Evolutionary conservation across 306 rosid genomes (phyloP).

Genomic region (Cajanus cajan): DNA sequence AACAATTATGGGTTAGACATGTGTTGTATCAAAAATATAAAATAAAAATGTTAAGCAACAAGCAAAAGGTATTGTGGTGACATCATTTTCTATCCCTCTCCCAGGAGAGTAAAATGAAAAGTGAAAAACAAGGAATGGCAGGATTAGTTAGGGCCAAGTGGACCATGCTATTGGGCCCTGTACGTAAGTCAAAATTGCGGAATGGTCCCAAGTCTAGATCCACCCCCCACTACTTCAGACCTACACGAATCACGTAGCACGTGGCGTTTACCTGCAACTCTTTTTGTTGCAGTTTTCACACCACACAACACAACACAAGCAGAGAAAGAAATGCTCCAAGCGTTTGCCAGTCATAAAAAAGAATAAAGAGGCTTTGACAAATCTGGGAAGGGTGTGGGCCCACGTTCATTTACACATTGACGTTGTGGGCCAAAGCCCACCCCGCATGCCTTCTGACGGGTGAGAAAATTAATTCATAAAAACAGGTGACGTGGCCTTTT

Average conservation of each 20-base stretch:
- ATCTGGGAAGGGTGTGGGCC: conserved; percentile 10
- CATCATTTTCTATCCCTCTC: background rate
- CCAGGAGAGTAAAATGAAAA: background rate
- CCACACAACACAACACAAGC: background rate
- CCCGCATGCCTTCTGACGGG: conserved; percentile 27
- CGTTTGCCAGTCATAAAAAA: conserved; percentile 2
- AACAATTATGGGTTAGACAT: no score
- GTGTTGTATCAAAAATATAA: no score
- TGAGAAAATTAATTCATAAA: background rate
- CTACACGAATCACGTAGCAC: conserved; percentile 12
- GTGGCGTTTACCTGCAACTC: conserved; percentile 29
- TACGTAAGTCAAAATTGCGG: background rate
- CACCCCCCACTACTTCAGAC: background rate
- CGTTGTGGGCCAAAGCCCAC: conserved; percentile 29
- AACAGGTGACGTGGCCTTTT: background rate
- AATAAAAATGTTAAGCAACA: no score
- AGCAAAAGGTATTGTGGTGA: background rate
- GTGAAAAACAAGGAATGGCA: background rate
- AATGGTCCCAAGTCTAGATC: conserved; percentile 23
- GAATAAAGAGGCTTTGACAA: background rate
- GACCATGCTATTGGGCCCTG: conserved; percentile 30
- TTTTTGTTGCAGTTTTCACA: background rate
- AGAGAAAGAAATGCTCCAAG: conserved; percentile 9
- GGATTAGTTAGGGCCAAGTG: conserved; percentile 22
- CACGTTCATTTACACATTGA: background rate